Evolutionary conservation across 768 basidiomycete species (phyloP).

Genomic region (Cantharellus anzutake): DNA sequence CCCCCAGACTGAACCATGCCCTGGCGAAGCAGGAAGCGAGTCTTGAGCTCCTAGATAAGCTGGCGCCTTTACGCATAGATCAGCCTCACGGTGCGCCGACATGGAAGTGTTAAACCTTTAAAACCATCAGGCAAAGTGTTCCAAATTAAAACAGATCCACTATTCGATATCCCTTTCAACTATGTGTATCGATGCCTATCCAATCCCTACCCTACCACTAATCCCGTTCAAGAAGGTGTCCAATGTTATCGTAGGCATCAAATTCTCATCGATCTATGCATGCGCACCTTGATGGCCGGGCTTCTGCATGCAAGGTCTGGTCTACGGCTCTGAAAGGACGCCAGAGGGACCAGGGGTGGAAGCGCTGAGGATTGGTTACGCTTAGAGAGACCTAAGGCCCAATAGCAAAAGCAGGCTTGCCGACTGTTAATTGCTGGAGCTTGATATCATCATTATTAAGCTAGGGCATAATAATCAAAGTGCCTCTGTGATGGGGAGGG

Average conservation of each 20-base stretch:
- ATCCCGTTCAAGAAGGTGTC: constrained; percentile 72
- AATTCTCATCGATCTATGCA: constrained; percentile 18
- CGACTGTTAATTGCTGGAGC: constrained; percentile 66
- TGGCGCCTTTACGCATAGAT: constrained; percentile 49
- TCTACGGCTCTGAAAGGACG: constrained; percentile 73
- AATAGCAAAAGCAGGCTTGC: too few relatives aligned
- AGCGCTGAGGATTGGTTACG: constrained; percentile 50
- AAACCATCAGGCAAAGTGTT: constrained; percentile 22
- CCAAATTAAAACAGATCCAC: constrained; percentile 54
- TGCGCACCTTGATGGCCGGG: constrained; percentile 87
- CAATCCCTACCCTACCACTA: constrained; percentile 36
- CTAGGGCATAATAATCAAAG: constrained; percentile 18
- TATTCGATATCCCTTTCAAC: constrained; percentile 86
- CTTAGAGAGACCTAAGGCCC: constrained; percentile 19
- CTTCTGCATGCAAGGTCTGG: constrained; percentile 82
- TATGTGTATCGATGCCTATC: constrained; percentile 55
- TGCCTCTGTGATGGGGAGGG: constrained; percentile 17
- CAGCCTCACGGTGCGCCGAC: background rate
- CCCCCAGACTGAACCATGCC: constrained; percentile 49
- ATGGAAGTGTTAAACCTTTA: constrained; percentile 8
- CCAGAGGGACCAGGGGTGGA: constrained; percentile 72
- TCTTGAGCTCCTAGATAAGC: constrained; percentile 52
- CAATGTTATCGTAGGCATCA: constrained; percentile 50
- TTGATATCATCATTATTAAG: constrained; percentile 34
- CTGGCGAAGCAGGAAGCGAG: constrained; percentile 54